These are phyloP conservation scores for Penicillium sp. DNA, from an alignment of 2,329 filamentous ascomycete species.

Conservation along the genomic window DNA sequence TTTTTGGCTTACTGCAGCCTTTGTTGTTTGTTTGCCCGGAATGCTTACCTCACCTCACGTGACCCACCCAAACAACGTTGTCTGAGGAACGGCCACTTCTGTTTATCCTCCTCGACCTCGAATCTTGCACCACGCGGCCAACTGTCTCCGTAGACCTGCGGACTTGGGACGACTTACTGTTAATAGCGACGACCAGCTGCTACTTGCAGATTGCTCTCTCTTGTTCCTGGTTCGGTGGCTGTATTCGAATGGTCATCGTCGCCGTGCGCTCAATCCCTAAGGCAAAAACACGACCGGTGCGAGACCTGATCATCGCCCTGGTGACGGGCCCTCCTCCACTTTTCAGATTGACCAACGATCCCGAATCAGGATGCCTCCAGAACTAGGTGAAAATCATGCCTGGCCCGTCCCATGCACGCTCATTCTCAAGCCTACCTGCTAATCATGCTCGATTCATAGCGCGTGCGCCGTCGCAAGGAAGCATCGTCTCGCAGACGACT, in stretches of 20 bases:
- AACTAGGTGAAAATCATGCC: conserved; percentile 27
- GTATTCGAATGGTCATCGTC: conserved; percentile 23
- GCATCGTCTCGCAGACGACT: conserved; percentile 43
- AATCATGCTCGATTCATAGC: conserved; percentile 29
- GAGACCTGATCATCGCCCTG: conserved; percentile 29
- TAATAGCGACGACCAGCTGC: conserved; percentile 10
- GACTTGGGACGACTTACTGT: conserved; percentile 14
- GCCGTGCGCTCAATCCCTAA: conserved; percentile 2
- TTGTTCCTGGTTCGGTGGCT: conserved; percentile 7
- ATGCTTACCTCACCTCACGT: conserved; percentile 40
- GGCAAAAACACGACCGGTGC: conserved; percentile 20
- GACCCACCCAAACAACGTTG: conserved; percentile 43
- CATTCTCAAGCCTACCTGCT: conserved; percentile 19
- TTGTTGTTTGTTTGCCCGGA: conserved; percentile 24
- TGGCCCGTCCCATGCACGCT: conserved; percentile 7
- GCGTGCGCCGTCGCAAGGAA: conserved; percentile 45
- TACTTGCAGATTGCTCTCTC: conserved; percentile 8
- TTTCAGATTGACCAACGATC: conserved; percentile 18
- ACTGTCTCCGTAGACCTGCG: conserved; percentile 14
- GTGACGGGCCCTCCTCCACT: conserved; percentile 34
- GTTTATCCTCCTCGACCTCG: conserved; percentile 42
- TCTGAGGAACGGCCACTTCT: conserved; percentile 48
- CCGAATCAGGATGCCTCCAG: conserved; percentile 27
- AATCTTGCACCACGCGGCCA: conserved; percentile 28
- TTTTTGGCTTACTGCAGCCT: neutral